These are phyloP conservation scores for Discostella stelligeroides DNA, from an alignment of 108 stramenopile genomes.

Conservation along the genomic window DNA sequence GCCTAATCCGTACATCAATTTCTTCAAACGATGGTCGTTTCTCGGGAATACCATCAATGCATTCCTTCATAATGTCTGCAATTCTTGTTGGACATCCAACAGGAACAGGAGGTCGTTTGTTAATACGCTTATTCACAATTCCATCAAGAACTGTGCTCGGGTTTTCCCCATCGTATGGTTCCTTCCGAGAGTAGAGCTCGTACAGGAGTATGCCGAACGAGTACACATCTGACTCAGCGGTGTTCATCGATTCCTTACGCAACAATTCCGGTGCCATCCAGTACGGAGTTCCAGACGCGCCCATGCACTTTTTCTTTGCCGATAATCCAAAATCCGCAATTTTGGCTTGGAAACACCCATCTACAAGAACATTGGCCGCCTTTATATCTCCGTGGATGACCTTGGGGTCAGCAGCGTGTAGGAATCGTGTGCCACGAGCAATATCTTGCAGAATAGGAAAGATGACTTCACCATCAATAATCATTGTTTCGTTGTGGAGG, in stretches of 20 bases:
- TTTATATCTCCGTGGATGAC: conserved; percentile 70
- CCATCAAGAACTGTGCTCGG: conserved; percentile 30
- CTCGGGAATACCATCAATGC: conserved; percentile 34
- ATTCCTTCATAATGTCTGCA: conserved; percentile 45
- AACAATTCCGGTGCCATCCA: conserved; percentile 96
- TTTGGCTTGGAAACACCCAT: conserved; percentile 60
- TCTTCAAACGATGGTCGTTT: conserved; percentile 52
- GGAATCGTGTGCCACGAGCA: conserved; percentile 62
- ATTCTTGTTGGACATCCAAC: conserved; percentile 28
- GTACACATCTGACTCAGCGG: conserved; percentile 61
- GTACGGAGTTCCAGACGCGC: conserved; percentile 86
- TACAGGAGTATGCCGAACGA: conserved; percentile 68
- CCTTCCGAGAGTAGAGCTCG: conserved; percentile 57
- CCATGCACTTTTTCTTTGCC: conserved; percentile 44
- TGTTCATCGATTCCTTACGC: conserved; percentile 51
- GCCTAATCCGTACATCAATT: conserved; percentile 47
- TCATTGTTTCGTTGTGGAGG: conserved; percentile 61
- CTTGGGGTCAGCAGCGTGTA: conserved; percentile 63
- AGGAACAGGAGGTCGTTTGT: conserved; percentile 59
- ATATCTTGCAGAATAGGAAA: conserved; percentile 63
- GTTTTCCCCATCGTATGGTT: conserved; percentile 62
- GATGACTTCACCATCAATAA: conserved; percentile 51
- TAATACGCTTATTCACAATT: conserved; percentile 44
- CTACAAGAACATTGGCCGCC: conserved; percentile 63
- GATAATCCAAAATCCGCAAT: conserved; percentile 68